These are phyloP conservation scores for Cyberlindnera petersonii DNA, from an alignment of 805 yeast species.

Conservation along the genomic window DNA sequence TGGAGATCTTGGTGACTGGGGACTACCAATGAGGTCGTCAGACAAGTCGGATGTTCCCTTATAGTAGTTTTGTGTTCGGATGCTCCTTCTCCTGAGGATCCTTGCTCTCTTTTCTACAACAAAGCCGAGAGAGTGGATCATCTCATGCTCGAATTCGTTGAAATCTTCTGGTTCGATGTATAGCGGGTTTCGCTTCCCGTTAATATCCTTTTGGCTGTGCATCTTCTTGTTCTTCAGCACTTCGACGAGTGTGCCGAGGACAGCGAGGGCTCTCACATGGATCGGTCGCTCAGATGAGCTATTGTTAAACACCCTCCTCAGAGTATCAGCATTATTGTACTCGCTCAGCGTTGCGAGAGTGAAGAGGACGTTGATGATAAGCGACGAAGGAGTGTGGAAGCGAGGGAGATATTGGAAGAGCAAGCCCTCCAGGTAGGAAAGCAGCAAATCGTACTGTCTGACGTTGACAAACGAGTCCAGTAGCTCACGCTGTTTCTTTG, in stretches of 20 bases:
- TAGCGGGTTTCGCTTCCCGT: neutral
- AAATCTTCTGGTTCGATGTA: conserved; percentile 14
- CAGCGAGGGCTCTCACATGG: conserved; percentile 31
- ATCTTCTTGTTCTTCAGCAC: conserved; percentile 10
- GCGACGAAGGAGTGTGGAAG: conserved; percentile 31
- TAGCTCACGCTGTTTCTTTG: conserved; percentile 16
- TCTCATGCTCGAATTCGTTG: conserved; percentile 10
- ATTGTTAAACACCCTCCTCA: conserved; percentile 27
- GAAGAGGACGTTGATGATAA: conserved; percentile 32
- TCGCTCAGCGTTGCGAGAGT: conserved; percentile 35
- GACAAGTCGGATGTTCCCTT: conserved; percentile 4
- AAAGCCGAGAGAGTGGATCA: conserved; percentile 14
- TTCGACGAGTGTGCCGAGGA: conserved; percentile 25
- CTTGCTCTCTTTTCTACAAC: conserved; percentile 3
- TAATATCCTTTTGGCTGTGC: neutral
- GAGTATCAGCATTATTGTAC: conserved; percentile 21
- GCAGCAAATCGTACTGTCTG: conserved; percentile 34
- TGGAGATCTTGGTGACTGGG: neutral
- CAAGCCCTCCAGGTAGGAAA: conserved; percentile 32
- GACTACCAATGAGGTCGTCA: neutral
- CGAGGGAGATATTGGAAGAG: conserved; percentile 24
- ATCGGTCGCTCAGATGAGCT: conserved; percentile 28
- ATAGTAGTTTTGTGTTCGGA: conserved; percentile 13
- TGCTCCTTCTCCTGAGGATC: conserved; percentile 12
- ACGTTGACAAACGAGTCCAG: conserved; percentile 24